phyloP scores from a whole-genome alignment of 2,329 filamentous ascomycete genomes.

The Aureobasidium subglaciale region DNA sequence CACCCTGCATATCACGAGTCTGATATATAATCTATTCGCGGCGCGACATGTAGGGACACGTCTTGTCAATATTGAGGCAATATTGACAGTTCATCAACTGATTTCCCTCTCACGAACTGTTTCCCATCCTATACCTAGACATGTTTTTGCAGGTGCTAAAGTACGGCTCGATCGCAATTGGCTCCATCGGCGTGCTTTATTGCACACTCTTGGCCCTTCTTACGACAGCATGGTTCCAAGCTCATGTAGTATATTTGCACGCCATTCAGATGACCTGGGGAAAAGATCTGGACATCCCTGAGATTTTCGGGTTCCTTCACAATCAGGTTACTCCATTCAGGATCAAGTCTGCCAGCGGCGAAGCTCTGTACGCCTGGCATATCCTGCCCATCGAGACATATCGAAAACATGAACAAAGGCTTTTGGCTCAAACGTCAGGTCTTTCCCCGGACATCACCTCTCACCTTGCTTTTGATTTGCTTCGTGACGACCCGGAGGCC shows the following conservation, averaged over 20 bases:
- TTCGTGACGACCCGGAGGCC: slow-evolving; percentile 57
- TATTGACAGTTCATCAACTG: no score
- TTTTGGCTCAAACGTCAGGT: slow-evolving; percentile 39
- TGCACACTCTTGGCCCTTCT: slow-evolving; percentile 41
- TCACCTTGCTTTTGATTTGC: slow-evolving; percentile 53
- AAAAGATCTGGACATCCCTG: slow-evolving; percentile 43
- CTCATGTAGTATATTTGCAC: slow-evolving; percentile 52
- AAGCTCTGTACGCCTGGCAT: slow-evolving; percentile 44
- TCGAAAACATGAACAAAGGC: slow-evolving; percentile 34
- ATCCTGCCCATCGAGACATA: slow-evolving; percentile 43
- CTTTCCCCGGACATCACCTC: slow-evolving; percentile 48
- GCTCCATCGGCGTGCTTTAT: slow-evolving; percentile 31
- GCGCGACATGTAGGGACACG: neutral
- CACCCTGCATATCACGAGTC: neutral
- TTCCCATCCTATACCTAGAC: neutral
- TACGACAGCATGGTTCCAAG: slow-evolving; percentile 42
- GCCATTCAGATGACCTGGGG: slow-evolving; percentile 49
- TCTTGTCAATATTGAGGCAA: no score
- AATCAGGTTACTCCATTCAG: slow-evolving; percentile 34
- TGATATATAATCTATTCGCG: neutral
- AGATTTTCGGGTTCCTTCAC: slow-evolving; percentile 42
- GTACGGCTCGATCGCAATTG: slow-evolving; percentile 22
- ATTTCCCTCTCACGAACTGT: neutral
- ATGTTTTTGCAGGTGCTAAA: neutral
- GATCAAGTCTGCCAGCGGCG: slow-evolving; percentile 36